Percentiles rank a stretch among this genome's conserved stretches.
Conservation (phyloP, 2,329 filamentous ascomycete genomes). For the Penicillium decumbens region DNA sequence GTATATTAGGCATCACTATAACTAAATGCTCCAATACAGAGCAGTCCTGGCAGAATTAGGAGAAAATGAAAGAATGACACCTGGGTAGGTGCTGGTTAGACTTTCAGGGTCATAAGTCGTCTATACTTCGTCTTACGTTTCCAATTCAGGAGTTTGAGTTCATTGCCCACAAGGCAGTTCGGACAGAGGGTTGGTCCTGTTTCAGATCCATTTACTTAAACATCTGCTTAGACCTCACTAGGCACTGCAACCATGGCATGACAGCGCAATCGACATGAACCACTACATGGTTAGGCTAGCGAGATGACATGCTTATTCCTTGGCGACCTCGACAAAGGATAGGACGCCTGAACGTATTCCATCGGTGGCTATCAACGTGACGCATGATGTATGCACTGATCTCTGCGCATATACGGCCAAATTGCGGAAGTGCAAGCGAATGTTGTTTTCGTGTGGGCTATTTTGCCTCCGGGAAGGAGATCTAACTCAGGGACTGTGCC, state of each 20-base stretch:
- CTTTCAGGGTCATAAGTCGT: not conserved
- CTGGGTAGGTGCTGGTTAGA: too few species aligned
- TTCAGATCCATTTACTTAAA: not conserved
- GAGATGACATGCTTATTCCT: not conserved
- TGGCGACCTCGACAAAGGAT: not conserved
- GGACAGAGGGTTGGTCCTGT: constrained; percentile 5
- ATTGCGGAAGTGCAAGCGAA: not conserved
- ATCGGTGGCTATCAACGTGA: not conserved
- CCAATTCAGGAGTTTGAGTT: not conserved
- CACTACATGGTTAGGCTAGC: not conserved
- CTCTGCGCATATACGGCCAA: not conserved
- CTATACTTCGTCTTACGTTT: not conserved
- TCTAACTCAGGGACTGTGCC: constrained; percentile 3
- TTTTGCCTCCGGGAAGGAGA: not conserved
- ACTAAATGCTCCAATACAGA: not conserved
- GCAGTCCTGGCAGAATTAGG: too few species aligned
- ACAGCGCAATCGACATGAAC: constrained; percentile 2
- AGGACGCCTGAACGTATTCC: not conserved
- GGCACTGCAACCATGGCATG: not conserved
- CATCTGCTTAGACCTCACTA: not conserved
- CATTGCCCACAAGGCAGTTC: not conserved
- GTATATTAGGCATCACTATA: not conserved
- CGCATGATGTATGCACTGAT: not conserved
- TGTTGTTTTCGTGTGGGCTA: not conserved
- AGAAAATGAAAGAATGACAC: not conserved